Evolutionary conservation across 768 basidiomycete species (phyloP), one percentile per base, ranked within the genome.

Genomic region (Scleroderma bovista): DNA sequence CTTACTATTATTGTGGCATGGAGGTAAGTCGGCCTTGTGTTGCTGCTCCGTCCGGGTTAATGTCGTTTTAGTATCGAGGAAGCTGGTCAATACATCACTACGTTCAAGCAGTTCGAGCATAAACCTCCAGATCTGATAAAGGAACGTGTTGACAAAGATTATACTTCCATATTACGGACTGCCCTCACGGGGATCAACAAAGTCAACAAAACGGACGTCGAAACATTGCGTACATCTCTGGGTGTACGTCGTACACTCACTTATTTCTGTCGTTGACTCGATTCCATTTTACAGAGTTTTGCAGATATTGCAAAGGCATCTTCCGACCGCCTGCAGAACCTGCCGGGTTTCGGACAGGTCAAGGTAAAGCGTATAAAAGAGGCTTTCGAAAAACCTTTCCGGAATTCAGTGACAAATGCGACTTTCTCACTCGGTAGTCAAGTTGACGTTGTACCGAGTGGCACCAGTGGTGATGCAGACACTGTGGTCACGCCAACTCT

Each of bases 161-260:
- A 96, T 60, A 70, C 77, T 54, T 82, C 92, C 8, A 77, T 93
- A 59, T 67, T 98, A 13, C 87, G 88, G 49, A 80, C 81, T 17
- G 79, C 89, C 1, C 74, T 99, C 23, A 98, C 95, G 2, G 83
- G 81, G 55, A 89, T 98, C 59, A 86, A 80, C 62, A 92, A 89
- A 57, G 91, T 99, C 54, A 98, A 98, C 70, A 96, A 95, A 74
- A 98, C 95, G 3, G 96, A 99, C 59, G 92, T 94, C 2, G 84
- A 91, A 68, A 98, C 95, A 3, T 73, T 99, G 37, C 80, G 89
- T 19, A 85, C 86, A 2, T 86, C 91, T n/a, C 85, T 94, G 57
- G 94, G 93, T 32, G 95, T 97, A 71, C 50, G 85, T 75, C 26
- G 4, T n/a, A 17, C 32, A 49, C 2, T 10, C 17, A 46, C 12